Base-by-base conservation (phyloP, 1,139 yeast species). In the Dujonia santamariae region DNA sequence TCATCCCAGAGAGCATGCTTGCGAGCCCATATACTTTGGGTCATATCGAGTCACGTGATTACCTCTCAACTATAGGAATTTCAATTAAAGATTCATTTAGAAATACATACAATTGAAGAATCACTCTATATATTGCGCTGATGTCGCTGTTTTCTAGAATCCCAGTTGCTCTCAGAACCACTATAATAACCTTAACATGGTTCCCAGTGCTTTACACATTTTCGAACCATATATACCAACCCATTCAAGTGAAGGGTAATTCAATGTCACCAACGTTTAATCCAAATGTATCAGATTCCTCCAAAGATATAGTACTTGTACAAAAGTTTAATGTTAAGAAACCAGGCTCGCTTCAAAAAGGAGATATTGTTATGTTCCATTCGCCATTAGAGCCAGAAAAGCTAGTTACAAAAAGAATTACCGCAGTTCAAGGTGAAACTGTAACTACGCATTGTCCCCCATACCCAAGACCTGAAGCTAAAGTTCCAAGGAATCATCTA, bases 221-320 rank as follows among this genome's bases (percentile, higher is more conserved):
- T 44, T 73, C 80, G 24, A 86, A 84, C 47, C 87, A 85, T 54
- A 78, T 79, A 5, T 78, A 77, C 37, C 88, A 80, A 54, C 72
- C 90, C 13, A 85, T 87, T 14, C 76, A 78, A 54, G 75, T 90
- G n/a, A 75, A 80, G 26, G 97, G 97, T 1, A 59, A 73, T 26
- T 86, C 96, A 14, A 90, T 90, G 97, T 71, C 85, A 32, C 97
- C 97, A 1, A 77, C 96, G 0, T 74, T 90, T 51, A 90, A 90
- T 54, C 95, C 96, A 0, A 71, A 66, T 9, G 55, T 62, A 3
- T 45, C 51, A 8, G 71, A 78, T 30, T 65, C 74, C 15, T 56
- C 70, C 13, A 63, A 72, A 18, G 96, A 88, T 53, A 71, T 85
- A 56, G 88, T 85, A 1, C 47, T 86, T 7, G 67, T 90, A 12